Evolutionary conservation across 306 rosid genomes (phyloP).

Genomic region (Erythrophleum fordii): DNA sequence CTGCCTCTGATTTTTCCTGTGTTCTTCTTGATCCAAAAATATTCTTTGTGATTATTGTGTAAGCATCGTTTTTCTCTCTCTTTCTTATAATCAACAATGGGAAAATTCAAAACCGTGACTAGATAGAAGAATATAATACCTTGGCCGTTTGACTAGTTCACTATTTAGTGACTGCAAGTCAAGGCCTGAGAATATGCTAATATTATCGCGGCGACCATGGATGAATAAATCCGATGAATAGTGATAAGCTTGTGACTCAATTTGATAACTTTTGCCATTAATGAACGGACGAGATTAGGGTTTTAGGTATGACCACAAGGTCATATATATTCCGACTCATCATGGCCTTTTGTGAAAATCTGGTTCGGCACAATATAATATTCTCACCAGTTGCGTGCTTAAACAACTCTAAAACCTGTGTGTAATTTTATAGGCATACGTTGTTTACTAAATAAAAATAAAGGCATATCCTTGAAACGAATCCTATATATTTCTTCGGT

Average conservation of each 20-base stretch:
- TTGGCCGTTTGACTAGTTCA: slow-evolving; percentile 1
- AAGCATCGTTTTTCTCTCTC: neutral
- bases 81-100: neutral
- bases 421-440: neutral
- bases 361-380: slow-evolving; percentile 5
- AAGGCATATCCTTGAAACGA: neutral
- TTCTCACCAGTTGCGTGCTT: slow-evolving; percentile 4
- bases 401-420: neutral
- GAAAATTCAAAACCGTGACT: neutral
- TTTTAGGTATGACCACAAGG: neutral
- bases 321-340: slow-evolving; percentile 30
- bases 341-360: neutral
- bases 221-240: neutral
- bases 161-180: neutral
- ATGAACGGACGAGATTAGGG: slow-evolving; percentile 23
- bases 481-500: neutral
- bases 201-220: neutral
- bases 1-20: neutral
- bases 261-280: neutral
- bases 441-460: neutral
- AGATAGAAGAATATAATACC: neutral
- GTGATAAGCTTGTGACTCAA: slow-evolving; percentile 17
- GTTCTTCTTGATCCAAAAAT: neutral
- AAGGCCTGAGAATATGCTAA: slow-evolving; percentile 27
- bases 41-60: too few relatives aligned